These are phyloP conservation scores for Plectosphaerella sp. DNA, from an alignment of 2,329 filamentous ascomycete species.

Conservation along the genomic window DNA sequence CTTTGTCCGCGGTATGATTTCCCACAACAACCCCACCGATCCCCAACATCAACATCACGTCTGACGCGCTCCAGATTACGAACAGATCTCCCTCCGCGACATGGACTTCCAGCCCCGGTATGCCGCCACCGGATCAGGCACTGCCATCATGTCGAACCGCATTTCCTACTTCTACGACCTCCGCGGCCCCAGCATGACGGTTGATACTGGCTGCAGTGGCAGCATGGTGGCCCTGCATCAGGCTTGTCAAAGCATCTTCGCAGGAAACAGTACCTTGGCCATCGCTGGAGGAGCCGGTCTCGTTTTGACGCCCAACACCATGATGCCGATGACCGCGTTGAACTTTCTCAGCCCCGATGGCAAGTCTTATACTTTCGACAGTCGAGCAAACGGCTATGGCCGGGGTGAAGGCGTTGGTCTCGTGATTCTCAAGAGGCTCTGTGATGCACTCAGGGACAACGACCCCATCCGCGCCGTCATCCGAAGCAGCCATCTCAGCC, in stretches of 20 bases:
- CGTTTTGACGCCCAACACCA: slow-evolving; percentile 50
- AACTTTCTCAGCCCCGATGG: slow-evolving; percentile 49
- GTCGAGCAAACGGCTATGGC: slow-evolving; percentile 59
- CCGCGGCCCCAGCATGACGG: slow-evolving; percentile 49
- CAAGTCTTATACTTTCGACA: slow-evolving; percentile 50
- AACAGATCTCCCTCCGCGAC: slow-evolving; percentile 44
- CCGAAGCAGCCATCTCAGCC: slow-evolving; percentile 47
- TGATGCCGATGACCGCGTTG: slow-evolving; percentile 51
- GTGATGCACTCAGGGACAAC: slow-evolving; percentile 53
- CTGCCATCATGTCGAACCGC: slow-evolving; percentile 50
- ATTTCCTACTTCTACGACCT: slow-evolving; percentile 53
- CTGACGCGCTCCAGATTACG: slow-evolving; percentile 34
- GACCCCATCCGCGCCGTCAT: slow-evolving; percentile 54
- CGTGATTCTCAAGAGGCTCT: slow-evolving; percentile 55
- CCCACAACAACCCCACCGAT: neutral
- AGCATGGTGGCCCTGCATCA: slow-evolving; percentile 50
- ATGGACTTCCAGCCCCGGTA: slow-evolving; percentile 45
- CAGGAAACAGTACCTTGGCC: slow-evolving; percentile 38
- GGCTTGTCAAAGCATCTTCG: slow-evolving; percentile 43
- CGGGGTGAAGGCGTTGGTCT: slow-evolving; percentile 59
- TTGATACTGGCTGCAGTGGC: slow-evolving; percentile 57
- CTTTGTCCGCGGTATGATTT: slow-evolving; percentile 39
- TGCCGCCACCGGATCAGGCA: slow-evolving; percentile 48
- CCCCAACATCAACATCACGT: neutral
- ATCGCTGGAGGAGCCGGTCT: slow-evolving; percentile 47